Percentiles rank a stretch among this genome's conserved stretches.
Evolutionary conservation across 1,139 yeast genomes (phyloP).

Genomic region (Candida sanyaensis): DNA sequence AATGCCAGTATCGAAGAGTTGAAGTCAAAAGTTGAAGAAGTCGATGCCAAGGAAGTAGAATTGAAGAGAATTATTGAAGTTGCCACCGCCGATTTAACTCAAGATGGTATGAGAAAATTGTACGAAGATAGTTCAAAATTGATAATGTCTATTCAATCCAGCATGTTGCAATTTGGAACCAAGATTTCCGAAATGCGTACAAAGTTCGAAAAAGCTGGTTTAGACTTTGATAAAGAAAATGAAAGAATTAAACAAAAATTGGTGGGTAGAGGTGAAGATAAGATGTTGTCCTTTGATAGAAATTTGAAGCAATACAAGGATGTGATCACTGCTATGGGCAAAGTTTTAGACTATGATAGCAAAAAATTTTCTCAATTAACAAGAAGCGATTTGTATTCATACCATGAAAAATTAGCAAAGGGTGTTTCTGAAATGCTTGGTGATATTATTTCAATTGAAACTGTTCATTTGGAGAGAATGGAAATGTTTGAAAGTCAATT

Average conservation of each 20-base stretch:
- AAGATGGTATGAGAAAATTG: constrained; percentile 37
- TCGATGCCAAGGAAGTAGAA: constrained; percentile 21
- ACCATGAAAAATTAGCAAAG: constrained; percentile 34
- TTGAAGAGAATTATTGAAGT: constrained; percentile 27
- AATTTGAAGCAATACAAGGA: constrained; percentile 37
- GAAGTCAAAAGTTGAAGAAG: constrained; percentile 23
- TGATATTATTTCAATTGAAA: constrained; percentile 34
- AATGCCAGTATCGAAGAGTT: constrained; percentile 49
- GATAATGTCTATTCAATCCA: constrained; percentile 44
- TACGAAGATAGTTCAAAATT: constrained; percentile 41
- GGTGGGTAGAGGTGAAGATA: constrained; percentile 35
- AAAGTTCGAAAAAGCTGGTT: constrained; percentile 40
- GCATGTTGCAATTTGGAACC: constrained; percentile 45
- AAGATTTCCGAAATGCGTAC: constrained; percentile 42
- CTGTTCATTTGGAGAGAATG: constrained; percentile 43
- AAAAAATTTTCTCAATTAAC: constrained; percentile 26
- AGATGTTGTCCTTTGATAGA: constrained; percentile 34
- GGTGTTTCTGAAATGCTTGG: constrained; percentile 36
- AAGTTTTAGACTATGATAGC: constrained; percentile 28
- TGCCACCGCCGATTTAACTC: constrained; percentile 34
- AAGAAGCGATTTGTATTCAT: constrained; percentile 36
- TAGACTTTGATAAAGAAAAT: constrained; percentile 54
- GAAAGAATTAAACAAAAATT: constrained; percentile 37
- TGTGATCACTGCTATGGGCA: constrained; percentile 29
- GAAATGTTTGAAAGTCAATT: constrained; percentile 36